Conservation (phyloP, 495 filamentous ascomycete genomes). For the Aspergillus diversus region DNA sequence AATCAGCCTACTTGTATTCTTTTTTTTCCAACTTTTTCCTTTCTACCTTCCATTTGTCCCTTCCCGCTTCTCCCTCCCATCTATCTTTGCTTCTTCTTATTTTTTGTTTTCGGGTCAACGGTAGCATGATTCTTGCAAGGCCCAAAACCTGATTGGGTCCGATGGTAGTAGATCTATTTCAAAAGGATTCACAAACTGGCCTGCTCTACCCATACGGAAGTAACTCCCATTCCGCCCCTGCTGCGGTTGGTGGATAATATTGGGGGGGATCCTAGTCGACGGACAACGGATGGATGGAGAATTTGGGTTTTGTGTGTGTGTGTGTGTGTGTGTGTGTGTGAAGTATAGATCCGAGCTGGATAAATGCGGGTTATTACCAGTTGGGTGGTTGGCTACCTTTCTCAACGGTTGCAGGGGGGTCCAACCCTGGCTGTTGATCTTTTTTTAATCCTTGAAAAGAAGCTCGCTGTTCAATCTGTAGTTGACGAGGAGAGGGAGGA, state of each 20-base stretch:
- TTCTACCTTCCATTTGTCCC: slow-evolving; percentile 17
- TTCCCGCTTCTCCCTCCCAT: slow-evolving; percentile 3
- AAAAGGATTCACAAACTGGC: neutral
- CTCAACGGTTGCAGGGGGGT: neutral
- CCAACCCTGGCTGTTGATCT: too few species aligned
- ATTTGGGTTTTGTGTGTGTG: neutral
- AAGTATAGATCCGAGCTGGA: neutral
- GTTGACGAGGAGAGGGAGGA: too few species aligned
- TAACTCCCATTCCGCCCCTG: neutral
- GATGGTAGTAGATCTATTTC: neutral
- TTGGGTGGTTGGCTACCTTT: neutral
- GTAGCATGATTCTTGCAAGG: neutral
- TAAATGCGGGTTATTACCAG: slow-evolving; percentile 1
- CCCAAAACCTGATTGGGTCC: neutral
- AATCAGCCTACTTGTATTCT: slow-evolving; percentile 16
- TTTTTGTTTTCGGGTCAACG: neutral
- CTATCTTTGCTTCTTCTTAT: neutral
- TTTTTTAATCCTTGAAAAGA: too few species aligned
- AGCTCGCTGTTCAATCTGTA: too few species aligned
- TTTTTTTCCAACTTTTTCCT: slow-evolving; percentile 22
- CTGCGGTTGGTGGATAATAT: neutral
- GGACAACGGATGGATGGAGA: neutral
- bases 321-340: too few species aligned
- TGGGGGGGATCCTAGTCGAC: neutral
- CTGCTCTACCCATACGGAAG: neutral